A percentile compares a stretch with the other conserved stretches of the same genome.
These are phyloP conservation scores for Hymenochaete sp. DNA, from an alignment of 1,284 basidiomycete species.

Conservation along the genomic window DNA sequence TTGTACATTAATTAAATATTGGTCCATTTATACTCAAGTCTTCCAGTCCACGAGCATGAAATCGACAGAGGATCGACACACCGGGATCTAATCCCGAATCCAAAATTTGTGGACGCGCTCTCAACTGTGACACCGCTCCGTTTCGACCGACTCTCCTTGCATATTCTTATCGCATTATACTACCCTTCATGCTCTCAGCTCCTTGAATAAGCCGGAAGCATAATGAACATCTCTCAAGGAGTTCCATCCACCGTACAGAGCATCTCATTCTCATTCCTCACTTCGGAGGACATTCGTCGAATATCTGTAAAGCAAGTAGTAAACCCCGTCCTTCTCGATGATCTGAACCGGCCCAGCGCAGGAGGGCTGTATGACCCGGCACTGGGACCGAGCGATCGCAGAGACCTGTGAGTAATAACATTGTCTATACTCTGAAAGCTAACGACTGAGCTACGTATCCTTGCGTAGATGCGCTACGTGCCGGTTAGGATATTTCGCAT, in stretches of 20 bases:
- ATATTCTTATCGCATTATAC: too few species aligned
- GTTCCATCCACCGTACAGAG: constrained; percentile 78
- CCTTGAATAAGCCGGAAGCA: too few species aligned
- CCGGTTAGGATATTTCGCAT: constrained; percentile 83
- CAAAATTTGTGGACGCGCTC: too few species aligned
- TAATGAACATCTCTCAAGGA: constrained; percentile 95
- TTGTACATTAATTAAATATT: too few species aligned
- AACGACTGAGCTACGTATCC: too few species aligned
- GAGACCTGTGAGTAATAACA: constrained; percentile 71
- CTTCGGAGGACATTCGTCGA: constrained; percentile 81
- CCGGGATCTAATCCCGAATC: too few species aligned
- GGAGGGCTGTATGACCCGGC: constrained; percentile 96
- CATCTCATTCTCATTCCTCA: constrained; percentile 92
- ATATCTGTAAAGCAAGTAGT: constrained; percentile 97
- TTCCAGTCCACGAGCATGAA: too few species aligned
- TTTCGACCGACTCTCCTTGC: too few species aligned
- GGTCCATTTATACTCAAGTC: too few species aligned
- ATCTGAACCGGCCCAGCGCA: constrained; percentile 84
- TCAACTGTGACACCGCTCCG: too few species aligned
- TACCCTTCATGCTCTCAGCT: too few species aligned
- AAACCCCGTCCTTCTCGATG: constrained; percentile 91
- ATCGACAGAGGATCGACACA: too few species aligned
- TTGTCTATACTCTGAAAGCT: constrained; percentile 4
- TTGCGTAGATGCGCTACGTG: constrained; percentile 85
- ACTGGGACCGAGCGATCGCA: constrained; percentile 81